Evolutionary conservation across 83 land plant species (phyloP), one percentile per base, ranked within the genome.

Genomic region (Diphasiastrum complanatum): DNA sequence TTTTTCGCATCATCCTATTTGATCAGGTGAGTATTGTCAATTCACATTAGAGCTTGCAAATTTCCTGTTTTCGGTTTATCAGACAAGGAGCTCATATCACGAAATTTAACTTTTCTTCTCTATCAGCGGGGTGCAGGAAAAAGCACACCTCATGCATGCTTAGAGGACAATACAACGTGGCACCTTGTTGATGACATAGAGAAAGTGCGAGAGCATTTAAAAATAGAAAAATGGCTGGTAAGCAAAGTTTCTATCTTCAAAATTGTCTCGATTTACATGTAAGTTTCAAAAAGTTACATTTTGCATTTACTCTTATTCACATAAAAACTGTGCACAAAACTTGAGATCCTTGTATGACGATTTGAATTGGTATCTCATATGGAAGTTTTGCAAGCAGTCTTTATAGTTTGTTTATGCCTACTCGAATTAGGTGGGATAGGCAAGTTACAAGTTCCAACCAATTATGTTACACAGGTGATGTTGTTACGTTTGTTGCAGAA

Each of bases 151-250:
- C 80, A 77, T 51, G 80, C 80, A 24, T 73, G 78, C 63, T 47
- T 77, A 51, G 73, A 77, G 58, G 78, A 67, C 40, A 77, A 77
- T 51, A 74, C 79, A 20, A 67, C 72, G 3, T 77, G 80, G 80
- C 67, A 77, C 50, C 73, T 77, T 32, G 63, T 73, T 10, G 45
- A 68, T 22, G 78, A 77, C 51, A 63, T 67, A 33, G 77, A 77
- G 61, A 67, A 73, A 30, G 28, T 77, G 40, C 67, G 78, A 34
- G 57, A 67, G 66, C 73, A 77, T 68, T 55, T 72, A 32, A 33
- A 63, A 25, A 64, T 74, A 46, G 78, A 77, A 22, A 74, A 74
- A 63, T 77, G 80, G 80, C 77, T 61, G 73, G 78, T 77, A 40
- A 23, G 66, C 18, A 33, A 8, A 14, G 63, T 11, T 30, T 2